Evolutionary conservation across 495 filamentous ascomycete genomes (phyloP).

Genomic region (Tetracladium setigerum): DNA sequence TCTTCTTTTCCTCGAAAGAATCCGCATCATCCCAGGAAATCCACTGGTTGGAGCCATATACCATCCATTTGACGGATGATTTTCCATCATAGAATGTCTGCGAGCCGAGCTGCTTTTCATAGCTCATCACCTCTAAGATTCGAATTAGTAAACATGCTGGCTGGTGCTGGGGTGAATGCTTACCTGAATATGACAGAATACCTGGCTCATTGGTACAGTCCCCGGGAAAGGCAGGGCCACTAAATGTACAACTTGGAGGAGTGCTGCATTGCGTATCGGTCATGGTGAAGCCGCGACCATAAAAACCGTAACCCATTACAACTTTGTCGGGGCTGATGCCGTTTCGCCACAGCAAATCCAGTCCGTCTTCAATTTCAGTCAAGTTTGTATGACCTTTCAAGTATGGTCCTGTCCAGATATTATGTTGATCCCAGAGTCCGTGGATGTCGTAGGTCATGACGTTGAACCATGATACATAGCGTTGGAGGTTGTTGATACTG

Average conservation of each 20-base stretch:
- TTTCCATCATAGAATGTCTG: no score
- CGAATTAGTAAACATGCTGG: slow-evolving; percentile 24
- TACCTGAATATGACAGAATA: slow-evolving; percentile 23
- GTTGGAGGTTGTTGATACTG: slow-evolving; percentile 29
- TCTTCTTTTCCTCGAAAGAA: slow-evolving; percentile 31
- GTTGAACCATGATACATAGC: slow-evolving; percentile 42
- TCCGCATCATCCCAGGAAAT: slow-evolving; percentile 34
- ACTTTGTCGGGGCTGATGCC: slow-evolving; percentile 33
- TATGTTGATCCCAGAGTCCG: slow-evolving; percentile 25
- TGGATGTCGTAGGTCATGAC: slow-evolving; percentile 47
- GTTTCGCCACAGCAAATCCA: slow-evolving; percentile 43
- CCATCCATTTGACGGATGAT: slow-evolving; percentile 6
- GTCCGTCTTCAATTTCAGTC: slow-evolving; percentile 40
- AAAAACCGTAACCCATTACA: slow-evolving; percentile 43
- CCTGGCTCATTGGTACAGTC: slow-evolving; percentile 24
- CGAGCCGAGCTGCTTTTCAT: no score
- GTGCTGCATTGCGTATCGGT: slow-evolving; percentile 23
- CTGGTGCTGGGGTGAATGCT: slow-evolving; percentile 15
- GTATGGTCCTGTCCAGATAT: slow-evolving; percentile 23
- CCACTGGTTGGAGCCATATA: slow-evolving; percentile 34
- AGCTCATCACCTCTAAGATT: no score
- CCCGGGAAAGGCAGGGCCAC: slow-evolving; percentile 18
- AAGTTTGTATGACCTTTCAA: slow-evolving; percentile 43
- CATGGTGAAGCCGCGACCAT: slow-evolving; percentile 38
- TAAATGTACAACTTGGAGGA: slow-evolving; percentile 18